Conservation (phyloP, 495 filamentous ascomycete species). For the Niebla homalea region DNA sequence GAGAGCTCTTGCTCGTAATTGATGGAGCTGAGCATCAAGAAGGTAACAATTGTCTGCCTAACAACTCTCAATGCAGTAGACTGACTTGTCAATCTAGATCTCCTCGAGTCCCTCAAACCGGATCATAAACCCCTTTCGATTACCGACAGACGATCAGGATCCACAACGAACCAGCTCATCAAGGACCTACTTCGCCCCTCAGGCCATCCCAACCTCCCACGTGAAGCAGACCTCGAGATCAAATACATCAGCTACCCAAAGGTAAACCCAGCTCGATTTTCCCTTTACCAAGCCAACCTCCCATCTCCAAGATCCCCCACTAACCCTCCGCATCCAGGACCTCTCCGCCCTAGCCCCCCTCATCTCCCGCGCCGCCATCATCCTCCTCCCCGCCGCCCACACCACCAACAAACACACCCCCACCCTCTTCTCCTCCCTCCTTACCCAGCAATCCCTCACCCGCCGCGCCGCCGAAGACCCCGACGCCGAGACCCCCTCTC, state of each 20-base stretch:
- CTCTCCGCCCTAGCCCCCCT: constrained; percentile 2
- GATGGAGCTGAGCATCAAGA: constrained; percentile 28
- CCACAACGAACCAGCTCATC: constrained; percentile 6
- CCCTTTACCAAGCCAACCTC: not conserved
- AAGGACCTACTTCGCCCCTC: constrained; percentile 16
- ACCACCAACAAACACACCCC: constrained; percentile 33
- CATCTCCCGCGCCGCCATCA: constrained; percentile 21
- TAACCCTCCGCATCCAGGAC: constrained; percentile 1
- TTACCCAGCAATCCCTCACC: constrained; percentile 20
- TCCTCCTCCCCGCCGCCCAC: constrained; percentile 20
- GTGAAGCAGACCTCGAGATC: not conserved
- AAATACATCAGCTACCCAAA: constrained; percentile 1
- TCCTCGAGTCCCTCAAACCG: too few relatives aligned
- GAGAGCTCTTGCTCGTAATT: constrained; percentile 30
- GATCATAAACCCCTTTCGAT: not conserved
- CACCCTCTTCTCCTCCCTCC: not conserved
- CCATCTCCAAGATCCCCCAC: not conserved
- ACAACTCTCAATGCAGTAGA: too few relatives aligned
- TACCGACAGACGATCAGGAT: constrained; percentile 16
- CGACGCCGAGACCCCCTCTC: constrained; percentile 27
- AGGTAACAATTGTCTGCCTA: too few relatives aligned
- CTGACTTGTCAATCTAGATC: too few relatives aligned
- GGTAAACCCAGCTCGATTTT: not conserved
- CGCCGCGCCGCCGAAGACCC: constrained; percentile 15
- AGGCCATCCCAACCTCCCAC: constrained; percentile 2